Evolutionary conservation across 305 asterid species (phyloP).

Genomic region (Monarda citriodora): DNA sequence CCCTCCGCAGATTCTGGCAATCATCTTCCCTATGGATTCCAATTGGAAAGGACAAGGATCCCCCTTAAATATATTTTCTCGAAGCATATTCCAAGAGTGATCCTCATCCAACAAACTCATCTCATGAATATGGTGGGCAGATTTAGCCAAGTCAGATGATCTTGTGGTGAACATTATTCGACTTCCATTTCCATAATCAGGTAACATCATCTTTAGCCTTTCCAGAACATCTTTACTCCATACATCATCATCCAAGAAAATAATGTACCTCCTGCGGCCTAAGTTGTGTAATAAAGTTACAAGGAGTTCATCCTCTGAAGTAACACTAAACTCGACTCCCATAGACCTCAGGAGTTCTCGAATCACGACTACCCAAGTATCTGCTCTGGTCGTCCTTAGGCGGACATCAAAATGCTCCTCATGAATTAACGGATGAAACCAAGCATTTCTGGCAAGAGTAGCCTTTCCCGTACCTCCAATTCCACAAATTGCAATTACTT

Average conservation of each 20-base stretch:
- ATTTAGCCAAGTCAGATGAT: neutral
- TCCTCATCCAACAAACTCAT: neutral
- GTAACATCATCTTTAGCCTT: neutral
- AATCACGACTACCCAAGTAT: neutral
- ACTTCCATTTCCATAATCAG: neutral
- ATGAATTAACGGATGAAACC: neutral
- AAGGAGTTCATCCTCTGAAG: neutral
- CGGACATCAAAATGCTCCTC: neutral
- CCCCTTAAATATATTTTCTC: too few relatives aligned
- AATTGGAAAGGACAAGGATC: slow-evolving; percentile 3
- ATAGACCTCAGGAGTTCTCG: neutral
- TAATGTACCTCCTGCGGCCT: neutral
- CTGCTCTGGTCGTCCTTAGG: neutral
- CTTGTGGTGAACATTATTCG: neutral
- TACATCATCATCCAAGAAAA: slow-evolving; percentile 8
- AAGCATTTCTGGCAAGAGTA: neutral
- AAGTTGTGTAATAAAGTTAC: neutral
- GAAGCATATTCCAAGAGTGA: neutral
- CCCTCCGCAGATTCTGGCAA: slow-evolving; percentile 11
- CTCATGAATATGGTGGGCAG: neutral
- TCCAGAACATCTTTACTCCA: neutral
- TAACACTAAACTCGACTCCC: neutral
- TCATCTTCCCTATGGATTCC: neutral
- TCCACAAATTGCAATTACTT: slow-evolving; percentile 1
- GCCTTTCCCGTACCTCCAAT: neutral